A percentile compares a stretch with the other conserved stretches of the same genome.
Evolutionary conservation across 2,329 filamentous ascomycete species (phyloP).

Genomic region (Apiospora malaysiana): DNA sequence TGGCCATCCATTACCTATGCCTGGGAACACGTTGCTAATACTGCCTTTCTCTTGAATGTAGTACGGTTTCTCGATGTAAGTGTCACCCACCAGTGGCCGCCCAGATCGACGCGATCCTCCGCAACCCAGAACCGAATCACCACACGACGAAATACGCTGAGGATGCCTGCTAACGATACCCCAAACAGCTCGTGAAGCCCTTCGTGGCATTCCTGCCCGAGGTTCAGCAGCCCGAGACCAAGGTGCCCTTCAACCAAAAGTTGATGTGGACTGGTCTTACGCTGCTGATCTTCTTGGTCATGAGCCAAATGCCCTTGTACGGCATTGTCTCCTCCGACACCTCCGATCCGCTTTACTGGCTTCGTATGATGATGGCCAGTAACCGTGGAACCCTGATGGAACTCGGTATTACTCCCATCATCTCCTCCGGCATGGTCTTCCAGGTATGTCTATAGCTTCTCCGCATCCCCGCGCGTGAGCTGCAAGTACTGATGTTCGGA

Average conservation of each 20-base stretch:
- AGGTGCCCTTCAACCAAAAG: slow-evolving; percentile 98
- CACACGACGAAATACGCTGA: neutral
- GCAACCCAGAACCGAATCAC: neutral
- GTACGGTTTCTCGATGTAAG: slow-evolving; percentile 90
- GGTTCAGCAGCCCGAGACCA: slow-evolving; percentile 98
- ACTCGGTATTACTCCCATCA: slow-evolving; percentile 96
- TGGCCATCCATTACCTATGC: neutral
- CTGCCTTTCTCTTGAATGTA: slow-evolving; percentile 47
- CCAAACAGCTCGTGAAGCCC: slow-evolving; percentile 82
- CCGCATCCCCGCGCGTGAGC: slow-evolving; percentile 43
- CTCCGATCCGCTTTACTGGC: slow-evolving; percentile 98
- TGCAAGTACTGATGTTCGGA: slow-evolving; percentile 98
- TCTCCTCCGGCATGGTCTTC: slow-evolving; percentile 99
- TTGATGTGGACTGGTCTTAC: slow-evolving; percentile 95
- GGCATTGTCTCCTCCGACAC: slow-evolving; percentile 99
- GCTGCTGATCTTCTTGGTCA: slow-evolving; percentile 98
- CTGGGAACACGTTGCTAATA: slow-evolving; percentile 22
- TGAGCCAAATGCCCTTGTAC: slow-evolving; percentile 98
- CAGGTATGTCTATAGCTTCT: slow-evolving; percentile 55
- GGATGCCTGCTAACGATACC: slow-evolving; percentile 7
- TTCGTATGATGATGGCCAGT: slow-evolving; percentile 99
- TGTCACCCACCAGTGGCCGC: slow-evolving; percentile 10
- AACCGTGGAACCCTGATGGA: slow-evolving; percentile 97
- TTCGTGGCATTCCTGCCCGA: slow-evolving; percentile 99
- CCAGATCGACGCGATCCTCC: slow-evolving; percentile 4